Evolutionary conservation across 2,329 filamentous ascomycete species (phyloP).

Genomic region (Xylaria digitata): DNA sequence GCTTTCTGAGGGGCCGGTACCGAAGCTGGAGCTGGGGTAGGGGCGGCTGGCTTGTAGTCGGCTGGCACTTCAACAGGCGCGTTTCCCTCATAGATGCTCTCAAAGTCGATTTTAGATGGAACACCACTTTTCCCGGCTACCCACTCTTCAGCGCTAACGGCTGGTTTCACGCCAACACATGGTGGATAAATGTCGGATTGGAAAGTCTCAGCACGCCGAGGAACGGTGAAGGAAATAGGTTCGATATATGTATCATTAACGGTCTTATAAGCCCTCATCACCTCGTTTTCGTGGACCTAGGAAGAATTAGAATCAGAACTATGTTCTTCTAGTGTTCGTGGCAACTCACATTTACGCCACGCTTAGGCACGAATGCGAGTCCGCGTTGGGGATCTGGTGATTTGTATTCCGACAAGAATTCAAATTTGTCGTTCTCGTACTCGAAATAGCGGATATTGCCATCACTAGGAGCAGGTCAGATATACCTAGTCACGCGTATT

Average conservation of each 20-base stretch:
- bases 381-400: conserved; percentile 95
- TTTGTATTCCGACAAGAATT: conserved; percentile 96
- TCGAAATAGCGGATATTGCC: conserved; percentile 99
- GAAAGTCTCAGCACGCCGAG: conserved; percentile 91
- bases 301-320: conserved; percentile 22
- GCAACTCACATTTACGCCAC: conserved; percentile 82
- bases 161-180: conserved; percentile 81
- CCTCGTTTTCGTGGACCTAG: conserved; percentile 91
- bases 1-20: conserved; percentile 66
- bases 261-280: conserved; percentile 96
- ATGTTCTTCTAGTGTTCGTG: background rate
- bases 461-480: conserved; percentile 68
- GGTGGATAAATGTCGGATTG: conserved; percentile 98
- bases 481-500: conserved; percentile 22
- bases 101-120: conserved; percentile 92
- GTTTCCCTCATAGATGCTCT: conserved; percentile 88
- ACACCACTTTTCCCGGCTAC: conserved; percentile 84
- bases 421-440: conserved; percentile 98
- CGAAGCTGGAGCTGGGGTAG: conserved; percentile 58
- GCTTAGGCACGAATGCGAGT: conserved; percentile 92
- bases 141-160: conserved; percentile 85
- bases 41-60: conserved; percentile 71
- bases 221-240: conserved; percentile 97
- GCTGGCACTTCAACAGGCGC: conserved; percentile 80
- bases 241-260: conserved; percentile 95